Evolutionary conservation across 1,139 yeast genomes (phyloP), one percentile per base, ranked within the genome.

Genomic region (Scheffersomyces segobiensis): DNA sequence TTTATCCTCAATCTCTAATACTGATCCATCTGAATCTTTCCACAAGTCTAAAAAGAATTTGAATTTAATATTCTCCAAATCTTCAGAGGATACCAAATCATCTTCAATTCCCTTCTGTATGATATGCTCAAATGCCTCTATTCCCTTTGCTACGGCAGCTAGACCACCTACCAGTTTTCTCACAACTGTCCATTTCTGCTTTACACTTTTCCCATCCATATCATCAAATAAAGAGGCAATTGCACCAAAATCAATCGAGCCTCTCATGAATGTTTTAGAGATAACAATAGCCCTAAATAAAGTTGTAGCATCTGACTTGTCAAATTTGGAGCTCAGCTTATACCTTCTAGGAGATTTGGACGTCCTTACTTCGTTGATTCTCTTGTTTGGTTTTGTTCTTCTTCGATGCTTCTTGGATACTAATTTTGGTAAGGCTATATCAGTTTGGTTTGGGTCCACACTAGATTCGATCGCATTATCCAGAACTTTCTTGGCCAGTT

Each of bases 231-330:
- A 71, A 0, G 67, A 65, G 0, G 87, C 78, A n/a, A 90, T 84
- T 52, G 77, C 69, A 0, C 77, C 78, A 84, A 91, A 91, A 61
- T 87, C 87, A 50, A 87, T 86, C 3, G 75, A 71, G 3, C 79
- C 78, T 59, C 82, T 76, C 53, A 77, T 70, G 60, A 83, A 75
- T 1, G 91, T 77, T 62, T 88, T 82, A 21, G 86, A 82, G n/a
- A 91, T 86, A 8, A 89, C 82, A 32, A 88, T 87, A 1, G 87
- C 81, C 46, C 89, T 76, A 66, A 80, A 86, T 55, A 87, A 74
- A 6, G 70, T 68, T 3, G 87, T 82, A 2, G 80, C 74, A 61
- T 86, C 88, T n/a, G 72, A 65, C 64, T 76, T 71, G 62, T 77
- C 80, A 60, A 80, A 73, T 55, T 71, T 75, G 53, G 66, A 60